Base-by-base conservation (phyloP, 768 basidiomycete genomes). In the Boletus patriciae region DNA sequence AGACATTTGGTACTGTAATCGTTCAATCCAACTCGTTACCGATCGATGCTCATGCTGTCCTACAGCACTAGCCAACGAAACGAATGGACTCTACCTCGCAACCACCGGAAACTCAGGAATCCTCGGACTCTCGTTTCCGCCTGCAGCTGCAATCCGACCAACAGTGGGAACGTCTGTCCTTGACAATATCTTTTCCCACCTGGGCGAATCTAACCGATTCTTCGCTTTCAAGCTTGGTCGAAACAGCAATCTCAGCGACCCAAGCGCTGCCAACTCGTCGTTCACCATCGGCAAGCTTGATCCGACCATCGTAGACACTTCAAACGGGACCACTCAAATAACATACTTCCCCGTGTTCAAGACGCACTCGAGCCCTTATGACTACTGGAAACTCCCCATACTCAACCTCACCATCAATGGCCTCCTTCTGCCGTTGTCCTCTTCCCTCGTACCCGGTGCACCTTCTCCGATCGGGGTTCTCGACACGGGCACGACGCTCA, bases 401-500 rank as follows among this genome's bases (percentile, higher is more conserved):
- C 72, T 69, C 19, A 66, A 66, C 43, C 58, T 86, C 52, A 79
- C 76, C 12, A 69, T 84, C 63, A 75, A 83, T 54, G 71, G 72
- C 8, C 65, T 68, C 23, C 45, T 66, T 0, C 71, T 86, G 36
- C 51, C 67, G 0, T 65, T 84, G 18, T 78, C 82, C 3, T 54
- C 64, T 16, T 83, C 84, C 16, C 76, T 77, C 52, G 71, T 83
- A 27, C 66, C 61, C 5, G 76, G 75, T 19, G 73, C 80, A 23
- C 46, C 68, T 13, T 61, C 71, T 2, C 76, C 78, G 0, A 78
- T 87, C 47, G 84, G 80, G 4, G 79, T 88, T 25, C 75, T 87
- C 27, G 87, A 88, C 63, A 84, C 84, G 25, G 85, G 85, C 4
- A 83, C 82, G 25, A 83, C 82, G 6, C 75, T 83, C 51, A 74